Evolutionary conservation across 2,329 filamentous ascomycete species (phyloP), one percentile per base, ranked within the genome.

Genomic region (Parasarocladium wereldwijsianum): DNA sequence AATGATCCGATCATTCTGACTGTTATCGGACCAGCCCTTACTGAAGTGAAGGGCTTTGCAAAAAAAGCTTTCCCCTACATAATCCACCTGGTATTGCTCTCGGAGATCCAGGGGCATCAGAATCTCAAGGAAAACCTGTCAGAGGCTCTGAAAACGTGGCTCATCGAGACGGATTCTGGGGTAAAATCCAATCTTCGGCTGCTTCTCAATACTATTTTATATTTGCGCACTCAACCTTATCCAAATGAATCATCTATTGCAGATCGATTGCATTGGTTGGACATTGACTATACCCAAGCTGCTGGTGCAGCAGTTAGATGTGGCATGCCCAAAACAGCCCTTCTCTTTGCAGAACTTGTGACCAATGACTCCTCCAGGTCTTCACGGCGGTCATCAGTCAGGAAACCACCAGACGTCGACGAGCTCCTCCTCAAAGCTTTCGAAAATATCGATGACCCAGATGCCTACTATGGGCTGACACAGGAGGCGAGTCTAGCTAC

Each of bases 361-460:
- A 62, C 68, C 14, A 70, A 71, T 1, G 70, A 74, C 24, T 52
- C 56, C 1, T 47, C 59, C 3, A 62, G 68, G 19, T 54, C 63
- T 12, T 77, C 78, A 24, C 66, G 81, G 34, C 70, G 81, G 29
- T 78, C 79, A 7, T 84, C 77, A 3, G 55, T 60, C 3, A 45
- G 61, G 27, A 61, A 58, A 39, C 56, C 66, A 39, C 47, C 60
- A 26, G 57, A 74, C 16, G 68, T 81, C 6, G 64, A 69, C 4
- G 71, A 81, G 17, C 62, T 92, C 2, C 60, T 96, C 9, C 64
- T 93, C 25, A 62, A 69, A 1, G 86, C 98, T 3, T 98, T 90
- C 49, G 79, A 83, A 46, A 87, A 83, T 36, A 80, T 98, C 26
- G 86, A 94, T 45, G 92, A 99, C 44, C 87, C 86, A 2, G 90